A percentile compares a stretch with the other conserved stretches of the same genome.
phyloP scores from a whole-genome alignment of 345 rosid species.

The Carallia brachiata region DNA sequence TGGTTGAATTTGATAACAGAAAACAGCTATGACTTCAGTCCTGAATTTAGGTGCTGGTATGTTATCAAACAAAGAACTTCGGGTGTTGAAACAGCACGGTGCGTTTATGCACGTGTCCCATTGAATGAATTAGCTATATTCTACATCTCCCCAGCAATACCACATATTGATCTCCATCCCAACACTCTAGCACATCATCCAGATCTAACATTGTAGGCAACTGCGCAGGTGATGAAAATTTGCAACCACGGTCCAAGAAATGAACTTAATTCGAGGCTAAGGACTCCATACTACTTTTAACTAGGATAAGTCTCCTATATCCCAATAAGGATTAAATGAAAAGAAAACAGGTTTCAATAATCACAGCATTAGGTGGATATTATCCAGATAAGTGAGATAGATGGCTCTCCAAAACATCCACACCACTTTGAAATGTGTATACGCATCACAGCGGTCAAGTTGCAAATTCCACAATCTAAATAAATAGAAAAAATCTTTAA shows the following conservation, averaged over 20 bases:
- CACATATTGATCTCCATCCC: slow-evolving; percentile 6
- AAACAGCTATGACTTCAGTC: slow-evolving; percentile 3
- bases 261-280: too few species aligned
- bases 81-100: slow-evolving; percentile 5
- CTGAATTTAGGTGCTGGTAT: neutral
- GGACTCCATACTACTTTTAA: too few species aligned
- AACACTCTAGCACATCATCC: neutral
- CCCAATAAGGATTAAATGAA: too few species aligned
- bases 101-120: neutral
- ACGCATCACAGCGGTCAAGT: neutral
- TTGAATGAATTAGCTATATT: neutral
- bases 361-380: neutral
- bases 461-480: slow-evolving; percentile 1
- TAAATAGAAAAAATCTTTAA: neutral
- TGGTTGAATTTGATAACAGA: neutral
- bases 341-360: neutral
- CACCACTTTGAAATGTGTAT: neutral
- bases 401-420: neutral
- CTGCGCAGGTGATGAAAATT: neutral
- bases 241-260: neutral
- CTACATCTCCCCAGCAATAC: slow-evolving; percentile 6
- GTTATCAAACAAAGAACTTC: neutral
- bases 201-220: slow-evolving; percentile 15
- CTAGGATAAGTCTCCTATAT: too few species aligned
- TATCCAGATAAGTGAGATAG: neutral